Base-by-base conservation (phyloP, 2,329 filamentous ascomycete genomes). In the Ophiocordyceps unilateralis region DNA sequence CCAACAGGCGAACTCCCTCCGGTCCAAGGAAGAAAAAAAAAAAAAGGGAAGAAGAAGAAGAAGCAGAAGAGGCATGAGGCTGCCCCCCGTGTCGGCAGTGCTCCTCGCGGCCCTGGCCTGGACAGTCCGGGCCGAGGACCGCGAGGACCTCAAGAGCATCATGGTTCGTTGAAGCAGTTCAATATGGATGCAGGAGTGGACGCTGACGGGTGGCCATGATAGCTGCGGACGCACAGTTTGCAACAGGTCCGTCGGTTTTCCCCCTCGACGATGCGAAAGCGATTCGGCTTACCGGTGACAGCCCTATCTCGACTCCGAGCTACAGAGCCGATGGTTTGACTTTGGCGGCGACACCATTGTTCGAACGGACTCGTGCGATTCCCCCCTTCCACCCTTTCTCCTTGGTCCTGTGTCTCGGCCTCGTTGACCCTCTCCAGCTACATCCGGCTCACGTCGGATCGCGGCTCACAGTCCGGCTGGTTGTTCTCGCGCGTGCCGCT, bases 261-360 rank as follows among this genome's bases (percentile, higher is more conserved):
- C 26, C 26, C 26, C 3, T 10, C 26, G 14, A 12, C 26, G 4
- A 28, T 28, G 3, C 14, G 9, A 12, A 28, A 8, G n/a, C 1
- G 30, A 6, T 5, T 26, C 22, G 39, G 46, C 49, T 51, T 42
- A 49, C 47, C 12, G 30, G 30, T 15, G 43, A 49, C 58, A 95
- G 83, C 91, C 91, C 48, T 98, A 95, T 65, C 78, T 98, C 54
- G 91, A 98, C 66, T 91, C 87, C 47, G 91, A 96, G 63, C 88
- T 96, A 81, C 83, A 93, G 67, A 94, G 85, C 67, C 81, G 91
- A 59, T 98, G 91, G 89, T 98, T 89, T 66, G 91, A 98, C 67
- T 98, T 93, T 74, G 91, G 91, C 59, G 91, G 89, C 58, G 87
- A 94, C 66, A 86, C 89, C 36, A 81, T 98, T 54, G 74, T 95